Conservation (phyloP, 139 green algal species). For the Penium margaritaceum region DNA sequence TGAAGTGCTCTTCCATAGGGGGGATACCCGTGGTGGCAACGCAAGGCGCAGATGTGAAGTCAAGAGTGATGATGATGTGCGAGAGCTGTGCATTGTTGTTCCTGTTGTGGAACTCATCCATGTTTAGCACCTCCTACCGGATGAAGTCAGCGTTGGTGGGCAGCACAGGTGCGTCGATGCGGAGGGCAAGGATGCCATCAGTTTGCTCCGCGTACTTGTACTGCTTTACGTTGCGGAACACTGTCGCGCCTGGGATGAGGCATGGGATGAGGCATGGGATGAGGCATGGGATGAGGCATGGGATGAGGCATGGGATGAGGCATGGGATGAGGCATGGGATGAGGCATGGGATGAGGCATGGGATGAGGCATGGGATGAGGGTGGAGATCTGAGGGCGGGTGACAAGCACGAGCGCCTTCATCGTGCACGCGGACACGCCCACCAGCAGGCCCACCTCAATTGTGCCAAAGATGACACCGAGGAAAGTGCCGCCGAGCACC, state of each 20-base stretch:
- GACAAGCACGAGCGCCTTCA: conserved; percentile 21
- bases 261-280: too few species aligned
- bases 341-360: too few species aligned
- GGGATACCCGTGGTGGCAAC: conserved; percentile 70
- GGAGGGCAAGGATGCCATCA: conserved; percentile 58
- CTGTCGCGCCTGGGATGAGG: conserved; percentile 54
- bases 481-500: conserved; percentile 23
- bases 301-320: too few species aligned
- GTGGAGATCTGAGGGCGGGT: conserved; percentile 64
- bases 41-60: conserved; percentile 66
- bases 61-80: conserved; percentile 19
- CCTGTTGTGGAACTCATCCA: neutral
- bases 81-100: neutral
- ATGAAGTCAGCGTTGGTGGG: conserved; percentile 70
- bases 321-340: too few species aligned
- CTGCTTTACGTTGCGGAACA: conserved; percentile 68
- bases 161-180: conserved; percentile 58
- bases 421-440: neutral
- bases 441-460: conserved; percentile 33
- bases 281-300: too few species aligned
- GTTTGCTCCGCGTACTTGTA: conserved; percentile 58
- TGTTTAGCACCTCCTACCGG: conserved; percentile 37
- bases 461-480: conserved; percentile 27
- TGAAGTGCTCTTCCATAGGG: conserved; percentile 26
- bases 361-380: too few species aligned